Base-by-base conservation (phyloP, 352 stramenopile genomes). In the Phytophthora litchii region DNA sequence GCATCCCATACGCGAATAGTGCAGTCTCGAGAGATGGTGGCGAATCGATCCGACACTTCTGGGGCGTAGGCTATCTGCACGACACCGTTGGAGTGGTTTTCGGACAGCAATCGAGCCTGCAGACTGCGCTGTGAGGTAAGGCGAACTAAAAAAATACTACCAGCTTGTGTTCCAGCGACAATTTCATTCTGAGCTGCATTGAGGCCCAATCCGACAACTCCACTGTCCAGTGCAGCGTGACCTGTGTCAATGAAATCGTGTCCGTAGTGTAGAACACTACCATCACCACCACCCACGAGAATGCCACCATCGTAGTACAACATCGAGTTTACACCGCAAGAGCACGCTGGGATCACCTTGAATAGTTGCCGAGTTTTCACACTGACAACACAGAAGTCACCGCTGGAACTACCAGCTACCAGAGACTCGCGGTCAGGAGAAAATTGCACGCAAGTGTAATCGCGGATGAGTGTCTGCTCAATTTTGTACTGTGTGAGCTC, bases 1-100 rank as follows among this genome's bases (percentile, higher is more conserved):
- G 83, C 86, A 54, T 97, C 88, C 91, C 91, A 98, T 8, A 97
- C 71, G 27, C 92, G 83, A 54, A 98, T 77, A 6, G 84, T 92
- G 60, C 81, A 91, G 72, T 98, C 93, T 13, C 64, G 55, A 3
- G 90, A 94, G 37, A 88, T 78, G 1, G 92, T 98, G 6, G 90
- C 92, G 54, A 98, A 98, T 16, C 76, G 76, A 35, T 97, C 92
- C 17, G 83, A 96, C 23, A 89, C 86, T 0, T 78, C 72, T 0
- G 82, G 41, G 0, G 83, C 77, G 56, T 96, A 98, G 11, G 83
- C 78, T 34, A 97, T 71, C 29, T 88, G 75, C 7, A 91, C 63
- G 3, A 97, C 87, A 3, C 60, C 70, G 31, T 72, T 82, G 34
- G 80, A 86, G 63, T 96, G 91, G 67, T 92, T 97, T 63, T 95